Evolutionary conservation across 2,329 filamentous ascomycete genomes (phyloP).

Genomic region (Venturiaceae sp.): DNA sequence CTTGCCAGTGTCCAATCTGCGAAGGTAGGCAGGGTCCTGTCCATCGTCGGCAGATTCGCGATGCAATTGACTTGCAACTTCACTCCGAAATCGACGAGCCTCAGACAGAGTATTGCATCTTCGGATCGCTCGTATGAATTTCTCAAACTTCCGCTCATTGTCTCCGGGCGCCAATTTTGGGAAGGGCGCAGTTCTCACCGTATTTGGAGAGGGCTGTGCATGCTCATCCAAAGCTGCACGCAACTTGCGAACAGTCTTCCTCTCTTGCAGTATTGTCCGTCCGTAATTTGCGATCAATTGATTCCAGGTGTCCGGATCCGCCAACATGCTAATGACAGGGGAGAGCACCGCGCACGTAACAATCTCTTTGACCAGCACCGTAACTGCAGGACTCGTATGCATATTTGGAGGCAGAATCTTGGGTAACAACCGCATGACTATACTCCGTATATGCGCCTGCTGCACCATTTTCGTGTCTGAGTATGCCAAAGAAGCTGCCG

Average conservation of each 20-base stretch:
- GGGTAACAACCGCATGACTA: constrained; percentile 65
- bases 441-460: constrained; percentile 75
- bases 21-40: constrained; percentile 77
- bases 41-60: constrained; percentile 68
- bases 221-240: constrained; percentile 90
- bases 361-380: constrained; percentile 75
- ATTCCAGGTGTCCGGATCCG: constrained; percentile 96
- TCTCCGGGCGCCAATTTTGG: constrained; percentile 74
- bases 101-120: constrained; percentile 88
- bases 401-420: constrained; percentile 63
- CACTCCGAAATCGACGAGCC: constrained; percentile 81
- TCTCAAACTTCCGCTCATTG: constrained; percentile 86
- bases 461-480: constrained; percentile 77
- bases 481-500: constrained; percentile 72
- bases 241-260: constrained; percentile 87
- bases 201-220: constrained; percentile 67
- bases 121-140: constrained; percentile 81
- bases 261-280: constrained; percentile 77
- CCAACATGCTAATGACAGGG: constrained; percentile 68
- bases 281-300: constrained; percentile 83
- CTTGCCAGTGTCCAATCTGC: constrained; percentile 86
- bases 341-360: constrained; percentile 85
- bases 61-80: constrained; percentile 85
- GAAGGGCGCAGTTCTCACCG: constrained; percentile 56
- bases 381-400: constrained; percentile 70